Evolutionary conservation across 331 rosid species (phyloP), one percentile per base, ranked within the genome.

Genomic region (Spiraea crenata): DNA sequence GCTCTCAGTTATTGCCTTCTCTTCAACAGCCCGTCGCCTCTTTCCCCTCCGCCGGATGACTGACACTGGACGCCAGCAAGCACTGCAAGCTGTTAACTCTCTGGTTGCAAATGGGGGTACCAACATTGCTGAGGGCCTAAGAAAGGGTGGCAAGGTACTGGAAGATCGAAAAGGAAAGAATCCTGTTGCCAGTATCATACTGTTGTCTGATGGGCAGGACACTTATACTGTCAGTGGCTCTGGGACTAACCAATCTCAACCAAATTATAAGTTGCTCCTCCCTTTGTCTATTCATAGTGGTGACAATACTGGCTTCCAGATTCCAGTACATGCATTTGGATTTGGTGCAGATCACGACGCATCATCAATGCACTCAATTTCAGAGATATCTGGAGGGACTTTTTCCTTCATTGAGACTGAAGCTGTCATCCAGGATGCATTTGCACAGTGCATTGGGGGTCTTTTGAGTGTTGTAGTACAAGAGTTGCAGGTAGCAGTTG

Each of bases 41-140:
- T 93, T 93, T 81, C 95, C 96, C 16, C 83, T 93, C 12, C 73
- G 77, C 52, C 84, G 85, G 60, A 93, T 93, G 98, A 81, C 96
- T 10, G 95, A 87, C 75, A 73, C 86, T 5, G 97, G 97, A 35
- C 84, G 88, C 57, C 98, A 90, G 60, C 98, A 83, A 76, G 98
- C 98, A 52, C 70, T 93, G 71, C 97, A 85, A 67, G 98, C 97
- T 79, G 98, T 93, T 37, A 93, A 93, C 79, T 85, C 98, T 74
- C 80, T 93, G 87, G 95, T 93, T 69, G 98, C 98, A 52, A 93
- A 85, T 87, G 98, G 98, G n/a, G 98, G 98, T 70, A 90, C 98
- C 67, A 93, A 93, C 72, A 93, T 93, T 66, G 96, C 97, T 0
- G 98, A 93, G 80, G 98, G 98, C 61, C 82, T 93, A 49, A 85